Conservation (phyloP, 768 basidiomycete species). For the Boletus rubescentipes region DNA sequence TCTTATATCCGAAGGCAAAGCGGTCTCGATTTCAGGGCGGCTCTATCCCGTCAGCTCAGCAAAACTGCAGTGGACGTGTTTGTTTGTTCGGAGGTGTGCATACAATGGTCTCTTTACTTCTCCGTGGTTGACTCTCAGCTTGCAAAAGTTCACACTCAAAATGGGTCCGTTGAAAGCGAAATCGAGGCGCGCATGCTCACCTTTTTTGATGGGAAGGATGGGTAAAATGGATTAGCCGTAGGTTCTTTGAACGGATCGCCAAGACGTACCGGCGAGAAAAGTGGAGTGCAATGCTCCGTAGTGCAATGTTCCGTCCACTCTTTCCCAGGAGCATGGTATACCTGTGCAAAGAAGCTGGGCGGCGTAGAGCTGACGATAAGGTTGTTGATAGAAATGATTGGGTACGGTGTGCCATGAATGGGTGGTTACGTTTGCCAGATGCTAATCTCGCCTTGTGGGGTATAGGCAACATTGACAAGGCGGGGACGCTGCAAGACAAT, state of each 20-base stretch:
- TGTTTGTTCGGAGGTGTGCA: conserved; percentile 80
- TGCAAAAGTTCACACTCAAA: conserved; percentile 91
- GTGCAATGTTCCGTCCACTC: conserved; percentile 67
- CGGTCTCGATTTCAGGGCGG: conserved; percentile 86
- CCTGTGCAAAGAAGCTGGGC: conserved; percentile 75
- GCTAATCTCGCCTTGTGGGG: conserved; percentile 25
- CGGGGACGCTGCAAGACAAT: conserved; percentile 61
- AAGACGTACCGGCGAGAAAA: conserved; percentile 81
- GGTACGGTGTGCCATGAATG: conserved; percentile 57
- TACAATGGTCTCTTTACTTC: neutral
- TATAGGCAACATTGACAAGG: conserved; percentile 44
- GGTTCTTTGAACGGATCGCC: conserved; percentile 92
- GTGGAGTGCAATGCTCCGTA: conserved; percentile 75
- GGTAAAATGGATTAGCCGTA: conserved; percentile 28
- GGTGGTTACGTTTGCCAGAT: neutral
- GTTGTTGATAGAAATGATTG: conserved; percentile 79
- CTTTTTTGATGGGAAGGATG: no score
- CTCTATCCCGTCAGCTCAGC: conserved; percentile 80
- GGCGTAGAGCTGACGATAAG: conserved; percentile 75
- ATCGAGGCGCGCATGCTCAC: conserved; percentile 51
- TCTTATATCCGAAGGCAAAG: conserved; percentile 87
- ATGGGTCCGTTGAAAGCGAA: conserved; percentile 86
- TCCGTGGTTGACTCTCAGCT: conserved; percentile 39
- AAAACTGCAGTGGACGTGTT: conserved; percentile 91
- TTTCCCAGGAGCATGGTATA: conserved; percentile 79